Base-by-base conservation (phyloP, 208 protist species). In the Acanthamoeba polyphaga region DNA sequence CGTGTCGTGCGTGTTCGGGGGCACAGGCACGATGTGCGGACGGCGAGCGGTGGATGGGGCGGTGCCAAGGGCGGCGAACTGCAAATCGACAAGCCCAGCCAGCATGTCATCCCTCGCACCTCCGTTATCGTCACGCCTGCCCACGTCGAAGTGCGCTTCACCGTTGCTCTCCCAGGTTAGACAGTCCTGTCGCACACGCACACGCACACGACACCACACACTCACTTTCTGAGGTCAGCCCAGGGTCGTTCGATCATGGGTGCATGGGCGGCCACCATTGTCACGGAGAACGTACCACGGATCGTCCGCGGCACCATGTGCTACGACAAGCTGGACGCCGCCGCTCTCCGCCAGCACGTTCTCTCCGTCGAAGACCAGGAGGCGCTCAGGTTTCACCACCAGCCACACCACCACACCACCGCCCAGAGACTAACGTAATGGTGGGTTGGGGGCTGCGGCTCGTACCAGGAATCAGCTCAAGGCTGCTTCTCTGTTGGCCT, bases 121-220 rank as follows among this genome's bases (percentile, higher is more conserved):
- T 97, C 98, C 7, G 98, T 99, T 53, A 92, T 92, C 19, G 64
- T 99, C 43, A n/a, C 27, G 6, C 53, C 53, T n/a, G 78, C 58
- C 6, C 19, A 94, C 87, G 91, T 98, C 72, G 88, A 97, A 96
- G 89, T 98, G 43, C 97, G 97, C 78, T 96, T 98, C 68, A 98
- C 98, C 6, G 97, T 99, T 32, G 98, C 98, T 64, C 96, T 99
- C 29, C 99, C 99, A 0, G 98, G 98, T 22, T 97, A 97, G 60
- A 97, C n/a, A n/a, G n/a, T 97, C 6, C 97, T 97, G 1, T 97
- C 96, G 66, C 98, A 13, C 55, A 24, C 55, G 55, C 64, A 0
- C 62, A 32, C n/a, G 9, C n/a, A 51, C 29, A 7, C 32, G 15
- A 46, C 43, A 3, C 24, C 3, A 10, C 43, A 38, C 19, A 24